A percentile compares a stretch with the other conserved stretches of the same genome.
Conservation (phyloP, 495 filamentous ascomycete genomes). For the Neurospora pannonica region DNA sequence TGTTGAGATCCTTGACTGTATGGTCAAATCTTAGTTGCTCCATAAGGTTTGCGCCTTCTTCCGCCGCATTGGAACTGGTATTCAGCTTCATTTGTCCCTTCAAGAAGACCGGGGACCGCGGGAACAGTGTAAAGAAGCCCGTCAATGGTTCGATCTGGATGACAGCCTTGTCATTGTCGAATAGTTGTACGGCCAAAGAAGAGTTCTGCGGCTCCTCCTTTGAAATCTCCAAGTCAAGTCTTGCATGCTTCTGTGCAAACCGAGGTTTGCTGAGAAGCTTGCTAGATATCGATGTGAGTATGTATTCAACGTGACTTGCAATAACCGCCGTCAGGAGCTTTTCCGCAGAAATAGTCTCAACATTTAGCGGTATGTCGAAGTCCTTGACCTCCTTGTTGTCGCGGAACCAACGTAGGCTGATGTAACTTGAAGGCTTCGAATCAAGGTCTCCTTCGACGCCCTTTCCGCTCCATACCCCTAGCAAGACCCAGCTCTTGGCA, state of each 20-base stretch:
- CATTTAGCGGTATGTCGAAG: conserved; percentile 53
- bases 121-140: conserved; percentile 46
- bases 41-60: conserved; percentile 44
- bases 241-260: conserved; percentile 46
- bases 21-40: conserved; percentile 47
- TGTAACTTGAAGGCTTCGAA: conserved; percentile 31
- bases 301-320: conserved; percentile 58
- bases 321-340: conserved; percentile 62
- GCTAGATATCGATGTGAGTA: conserved; percentile 51
- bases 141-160: conserved; percentile 59
- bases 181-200: conserved; percentile 57
- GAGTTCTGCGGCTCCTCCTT: conserved; percentile 55
- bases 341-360: conserved; percentile 60
- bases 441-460: conserved; percentile 22
- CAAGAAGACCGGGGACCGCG: conserved; percentile 29
- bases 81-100: conserved; percentile 46
- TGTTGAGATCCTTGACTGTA: conserved; percentile 54
- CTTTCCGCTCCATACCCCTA: conserved; percentile 65
- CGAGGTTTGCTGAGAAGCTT: conserved; percentile 47
- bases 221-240: conserved; percentile 45
- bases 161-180: conserved; percentile 44
- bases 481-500: conserved; percentile 78
- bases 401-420: conserved; percentile 78
- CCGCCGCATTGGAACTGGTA: conserved; percentile 37
- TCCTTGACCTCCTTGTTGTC: conserved; percentile 64